Percentiles rank a stretch among this genome's conserved stretches.
These are phyloP conservation scores for Dysphania ambrosioides DNA, from an alignment of 148 eudicot species.

Conservation along the genomic window DNA sequence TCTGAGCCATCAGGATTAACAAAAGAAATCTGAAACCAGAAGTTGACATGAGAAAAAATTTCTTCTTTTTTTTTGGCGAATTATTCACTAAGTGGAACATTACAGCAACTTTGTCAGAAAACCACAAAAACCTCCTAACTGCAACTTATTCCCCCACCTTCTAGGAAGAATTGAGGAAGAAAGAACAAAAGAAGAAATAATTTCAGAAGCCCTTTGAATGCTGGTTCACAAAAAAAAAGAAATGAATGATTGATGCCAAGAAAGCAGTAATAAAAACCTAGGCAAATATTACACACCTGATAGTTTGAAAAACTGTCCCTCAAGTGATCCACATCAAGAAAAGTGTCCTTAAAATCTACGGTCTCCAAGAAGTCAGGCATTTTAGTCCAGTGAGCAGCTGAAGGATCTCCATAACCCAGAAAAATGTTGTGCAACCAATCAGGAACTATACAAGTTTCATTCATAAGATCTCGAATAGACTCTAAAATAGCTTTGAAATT, in stretches of 20 bases:
- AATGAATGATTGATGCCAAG: background rate
- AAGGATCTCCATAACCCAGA: conserved; percentile 97
- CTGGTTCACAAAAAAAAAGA: background rate
- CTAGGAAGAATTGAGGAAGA: too few species aligned
- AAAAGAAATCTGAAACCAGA: conserved; percentile 59
- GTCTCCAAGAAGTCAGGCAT: conserved; percentile 87
- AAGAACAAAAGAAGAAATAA: too few species aligned
- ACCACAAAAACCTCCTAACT: too few species aligned
- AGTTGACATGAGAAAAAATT: conserved; percentile 4
- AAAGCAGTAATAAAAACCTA: conserved; percentile 7
- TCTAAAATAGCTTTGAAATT: conserved; percentile 97
- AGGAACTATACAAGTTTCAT: conserved; percentile 98
- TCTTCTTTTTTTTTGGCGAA: too few species aligned
- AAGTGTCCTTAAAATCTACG: conserved; percentile 92
- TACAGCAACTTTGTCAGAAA: too few species aligned
- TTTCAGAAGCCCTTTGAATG: background rate
- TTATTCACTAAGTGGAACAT: too few species aligned
- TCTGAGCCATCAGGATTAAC: conserved; percentile 70
- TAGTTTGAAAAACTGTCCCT: conserved; percentile 63
- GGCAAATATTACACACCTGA: conserved; percentile 49
- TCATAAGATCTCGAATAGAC: conserved; percentile 97
- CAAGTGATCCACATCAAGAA: conserved; percentile 85
- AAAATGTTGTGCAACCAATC: conserved; percentile 96
- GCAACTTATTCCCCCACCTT: too few species aligned
- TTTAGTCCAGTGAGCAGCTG: conserved; percentile 95